Evolutionary conservation across 129 eudicot genomes (phyloP).

Genomic region (Chrysanthemum makinoi): DNA sequence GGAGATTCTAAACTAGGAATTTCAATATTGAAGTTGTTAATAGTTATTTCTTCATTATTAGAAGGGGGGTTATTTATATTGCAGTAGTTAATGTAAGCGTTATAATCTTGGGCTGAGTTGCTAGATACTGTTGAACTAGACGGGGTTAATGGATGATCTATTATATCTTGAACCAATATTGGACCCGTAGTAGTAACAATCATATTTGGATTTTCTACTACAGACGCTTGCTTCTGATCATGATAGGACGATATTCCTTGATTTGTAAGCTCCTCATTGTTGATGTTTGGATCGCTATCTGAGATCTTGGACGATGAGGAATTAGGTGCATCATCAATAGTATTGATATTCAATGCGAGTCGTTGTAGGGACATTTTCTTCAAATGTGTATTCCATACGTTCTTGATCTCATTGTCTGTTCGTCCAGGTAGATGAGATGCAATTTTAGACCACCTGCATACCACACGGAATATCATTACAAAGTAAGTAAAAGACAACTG

Average conservation of each 20-base stretch:
- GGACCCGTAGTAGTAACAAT: background rate
- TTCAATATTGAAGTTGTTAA: slow-evolving; percentile 13
- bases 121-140: slow-evolving; percentile 33
- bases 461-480: too few relatives aligned
- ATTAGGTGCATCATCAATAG: background rate
- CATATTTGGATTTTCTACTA: background rate
- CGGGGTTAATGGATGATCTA: slow-evolving; percentile 25
- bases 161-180: background rate
- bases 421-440: slow-evolving; percentile 84
- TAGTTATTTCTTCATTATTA: background rate
- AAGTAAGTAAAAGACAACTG: too few relatives aligned
- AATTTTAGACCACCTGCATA: slow-evolving; percentile 79
- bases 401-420: slow-evolving; percentile 89
- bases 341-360: background rate
- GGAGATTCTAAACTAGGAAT: slow-evolving; percentile 23
- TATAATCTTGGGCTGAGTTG: slow-evolving; percentile 11
- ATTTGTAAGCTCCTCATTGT: background rate
- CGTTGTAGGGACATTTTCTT: slow-evolving; percentile 44
- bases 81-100: background rate
- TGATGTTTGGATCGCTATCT: too few relatives aligned
- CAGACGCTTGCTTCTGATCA: background rate
- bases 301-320: too few relatives aligned
- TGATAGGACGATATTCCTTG: slow-evolving; percentile 17
- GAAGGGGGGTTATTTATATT: background rate
- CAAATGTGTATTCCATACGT: slow-evolving; percentile 85